Conservation (phyloP, 192 early-diverging fungal genomes). For the Coemansia pectinata region DNA sequence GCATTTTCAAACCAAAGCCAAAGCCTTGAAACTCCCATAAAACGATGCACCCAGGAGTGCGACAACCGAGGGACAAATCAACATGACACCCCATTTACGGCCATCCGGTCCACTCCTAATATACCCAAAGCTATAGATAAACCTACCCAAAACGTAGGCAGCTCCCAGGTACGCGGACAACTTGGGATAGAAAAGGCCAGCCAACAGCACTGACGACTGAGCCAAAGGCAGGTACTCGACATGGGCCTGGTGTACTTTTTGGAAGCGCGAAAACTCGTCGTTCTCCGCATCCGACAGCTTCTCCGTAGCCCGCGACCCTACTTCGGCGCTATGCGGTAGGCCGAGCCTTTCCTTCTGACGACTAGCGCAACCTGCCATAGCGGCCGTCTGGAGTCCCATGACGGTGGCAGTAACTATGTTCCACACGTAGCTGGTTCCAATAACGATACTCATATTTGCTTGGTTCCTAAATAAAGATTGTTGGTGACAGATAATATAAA, state of each 20-base stretch:
- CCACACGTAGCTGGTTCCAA: slow-evolving; percentile 55
- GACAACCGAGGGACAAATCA: slow-evolving; percentile 40
- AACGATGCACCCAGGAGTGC: slow-evolving; percentile 47
- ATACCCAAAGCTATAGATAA: slow-evolving; percentile 51
- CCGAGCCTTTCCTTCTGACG: slow-evolving; percentile 35
- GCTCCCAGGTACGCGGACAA: slow-evolving; percentile 43
- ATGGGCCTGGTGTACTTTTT: slow-evolving; percentile 52
- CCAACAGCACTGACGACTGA: slow-evolving; percentile 47
- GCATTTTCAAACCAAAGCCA: slow-evolving; percentile 20
- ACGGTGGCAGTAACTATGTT: slow-evolving; percentile 51
- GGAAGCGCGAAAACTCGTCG: slow-evolving; percentile 48
- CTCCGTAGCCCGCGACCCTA: slow-evolving; percentile 39
- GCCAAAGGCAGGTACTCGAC: slow-evolving; percentile 47
- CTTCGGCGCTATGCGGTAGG: slow-evolving; percentile 41
- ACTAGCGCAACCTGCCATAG: slow-evolving; percentile 44
- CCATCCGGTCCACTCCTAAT: slow-evolving; percentile 37
- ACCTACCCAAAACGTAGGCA: slow-evolving; percentile 52
- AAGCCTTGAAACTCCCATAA: slow-evolving; percentile 51
- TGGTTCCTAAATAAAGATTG: neutral
- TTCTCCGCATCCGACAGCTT: slow-evolving; percentile 54
- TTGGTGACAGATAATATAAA: neutral
- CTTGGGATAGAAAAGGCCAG: slow-evolving; percentile 54
- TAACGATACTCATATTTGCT: slow-evolving; percentile 47
- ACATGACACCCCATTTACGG: slow-evolving; percentile 37
- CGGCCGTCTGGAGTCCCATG: slow-evolving; percentile 47